phyloP scores from a whole-genome alignment of 2,329 filamentous ascomycete species.

The Fusarium equiseti region DNA sequence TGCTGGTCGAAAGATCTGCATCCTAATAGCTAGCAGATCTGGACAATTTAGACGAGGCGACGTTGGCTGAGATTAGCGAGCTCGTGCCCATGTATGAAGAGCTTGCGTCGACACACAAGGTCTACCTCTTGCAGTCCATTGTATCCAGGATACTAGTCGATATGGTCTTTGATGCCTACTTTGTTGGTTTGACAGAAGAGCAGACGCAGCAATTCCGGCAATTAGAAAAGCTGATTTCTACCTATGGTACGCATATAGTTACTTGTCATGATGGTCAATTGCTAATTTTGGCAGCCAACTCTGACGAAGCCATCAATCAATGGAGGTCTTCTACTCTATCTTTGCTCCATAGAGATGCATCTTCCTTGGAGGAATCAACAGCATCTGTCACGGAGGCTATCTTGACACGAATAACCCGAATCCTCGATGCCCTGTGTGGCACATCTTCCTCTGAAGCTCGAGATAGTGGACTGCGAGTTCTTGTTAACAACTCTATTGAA shows the following conservation, averaged over 20 bases:
- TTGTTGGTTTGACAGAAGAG: conserved; percentile 70
- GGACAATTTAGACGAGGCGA: conserved; percentile 55
- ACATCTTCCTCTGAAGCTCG: conserved; percentile 57
- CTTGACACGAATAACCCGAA: conserved; percentile 60
- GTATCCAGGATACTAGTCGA: conserved; percentile 71
- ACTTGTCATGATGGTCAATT: background rate
- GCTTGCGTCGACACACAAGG: conserved; percentile 66
- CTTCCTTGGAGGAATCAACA: conserved; percentile 61
- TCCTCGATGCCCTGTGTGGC: conserved; percentile 64
- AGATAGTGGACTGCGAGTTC: conserved; percentile 64
- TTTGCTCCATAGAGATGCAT: conserved; percentile 67
- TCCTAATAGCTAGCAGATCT: conserved; percentile 55
- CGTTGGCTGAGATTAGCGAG: conserved; percentile 57
- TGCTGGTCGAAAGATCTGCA: background rate
- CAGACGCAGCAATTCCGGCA: conserved; percentile 63
- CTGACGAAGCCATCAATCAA: conserved; percentile 69
- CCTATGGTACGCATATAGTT: conserved; percentile 41
- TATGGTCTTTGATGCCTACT: conserved; percentile 71
- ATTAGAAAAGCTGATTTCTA: conserved; percentile 56
- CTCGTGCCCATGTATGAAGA: conserved; percentile 71
- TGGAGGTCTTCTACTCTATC: conserved; percentile 75
- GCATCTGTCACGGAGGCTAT: conserved; percentile 57
- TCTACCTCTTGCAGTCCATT: conserved; percentile 72
- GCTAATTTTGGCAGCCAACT: conserved; percentile 51
- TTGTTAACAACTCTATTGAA: conserved; percentile 66